Percentiles rank a stretch among this genome's conserved stretches.
Evolutionary conservation across 768 basidiomycete species (phyloP).

Genomic region (Agrocybe chaxingu): DNA sequence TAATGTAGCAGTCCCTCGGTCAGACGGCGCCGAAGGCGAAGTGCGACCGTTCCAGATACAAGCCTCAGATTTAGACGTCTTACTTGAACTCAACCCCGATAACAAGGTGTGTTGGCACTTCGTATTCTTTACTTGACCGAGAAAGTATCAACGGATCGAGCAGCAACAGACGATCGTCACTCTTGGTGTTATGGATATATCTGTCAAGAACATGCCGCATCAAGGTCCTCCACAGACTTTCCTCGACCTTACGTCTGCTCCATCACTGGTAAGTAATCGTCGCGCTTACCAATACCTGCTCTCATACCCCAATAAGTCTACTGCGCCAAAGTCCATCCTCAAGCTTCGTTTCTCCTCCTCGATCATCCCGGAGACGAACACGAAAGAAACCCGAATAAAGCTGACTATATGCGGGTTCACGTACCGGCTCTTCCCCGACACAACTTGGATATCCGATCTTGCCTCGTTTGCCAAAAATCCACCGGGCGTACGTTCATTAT

Average conservation of each 20-base stretch:
- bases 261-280: constrained; percentile 49
- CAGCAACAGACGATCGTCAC: constrained; percentile 74
- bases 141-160: constrained; percentile 2
- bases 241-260: constrained; percentile 53
- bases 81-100: constrained; percentile 66
- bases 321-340: constrained; percentile 46
- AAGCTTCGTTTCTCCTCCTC: constrained; percentile 69
- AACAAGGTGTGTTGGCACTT: constrained; percentile 51
- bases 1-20: constrained; percentile 49
- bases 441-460: constrained; percentile 62
- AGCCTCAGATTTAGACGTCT: constrained; percentile 59
- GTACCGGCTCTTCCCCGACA: constrained; percentile 56
- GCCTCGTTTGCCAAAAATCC: constrained; percentile 72
- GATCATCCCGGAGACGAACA: constrained; percentile 50
- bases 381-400: constrained; percentile 79
- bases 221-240: constrained; percentile 36
- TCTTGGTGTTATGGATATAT: constrained; percentile 59
- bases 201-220: constrained; percentile 44
- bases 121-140: neutral
- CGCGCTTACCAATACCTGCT: neutral
- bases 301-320: constrained; percentile 30
- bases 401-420: constrained; percentile 64
- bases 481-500: constrained; percentile 66
- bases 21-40: constrained; percentile 18
- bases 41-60: constrained; percentile 52